Percentiles rank a stretch among this genome's conserved stretches.
phyloP scores from a whole-genome alignment of 495 filamentous ascomycete species.

The Aspergillus ostianus region DNA sequence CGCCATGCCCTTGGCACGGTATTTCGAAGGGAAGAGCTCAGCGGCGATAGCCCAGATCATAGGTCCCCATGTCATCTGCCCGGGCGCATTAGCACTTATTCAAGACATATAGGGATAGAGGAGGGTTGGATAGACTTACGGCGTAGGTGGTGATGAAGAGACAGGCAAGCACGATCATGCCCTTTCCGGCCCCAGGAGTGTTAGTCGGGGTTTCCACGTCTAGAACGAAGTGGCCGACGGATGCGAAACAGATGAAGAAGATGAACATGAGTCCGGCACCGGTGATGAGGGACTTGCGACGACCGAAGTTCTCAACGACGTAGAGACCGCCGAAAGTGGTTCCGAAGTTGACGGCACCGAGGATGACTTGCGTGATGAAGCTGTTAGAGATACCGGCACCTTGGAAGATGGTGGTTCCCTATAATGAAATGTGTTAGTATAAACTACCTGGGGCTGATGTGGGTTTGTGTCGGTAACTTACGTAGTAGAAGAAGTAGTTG shows the following conservation, averaged over 20 bases:
- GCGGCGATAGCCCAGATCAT: conserved; percentile 75
- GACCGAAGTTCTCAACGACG: conserved; percentile 67
- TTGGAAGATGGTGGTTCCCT: conserved; percentile 71
- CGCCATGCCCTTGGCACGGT: conserved; percentile 71
- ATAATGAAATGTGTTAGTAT: conserved; percentile 21
- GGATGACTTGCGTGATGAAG: conserved; percentile 71
- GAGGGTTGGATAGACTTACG: conserved; percentile 20
- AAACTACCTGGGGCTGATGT: conserved; percentile 19
- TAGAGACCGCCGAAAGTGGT: conserved; percentile 71
- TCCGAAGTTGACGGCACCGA: conserved; percentile 70
- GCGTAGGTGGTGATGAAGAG: conserved; percentile 58
- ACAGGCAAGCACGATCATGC: conserved; percentile 73
- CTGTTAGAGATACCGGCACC: conserved; percentile 67
- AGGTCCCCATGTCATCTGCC: conserved; percentile 65
- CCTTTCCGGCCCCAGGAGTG: conserved; percentile 63
- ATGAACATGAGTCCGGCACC: conserved; percentile 68
- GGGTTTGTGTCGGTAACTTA: conserved; percentile 40
- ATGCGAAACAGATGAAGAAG: conserved; percentile 70
- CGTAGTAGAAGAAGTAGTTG: conserved; percentile 80
- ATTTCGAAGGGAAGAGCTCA: conserved; percentile 75
- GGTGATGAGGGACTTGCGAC: conserved; percentile 63
- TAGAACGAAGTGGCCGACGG: conserved; percentile 63
- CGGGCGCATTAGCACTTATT: too few species aligned
- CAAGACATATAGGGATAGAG: too few species aligned
- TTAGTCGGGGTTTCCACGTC: conserved; percentile 51